Conservation (phyloP, 345 rosid species). For the Eutrema japonicum region DNA sequence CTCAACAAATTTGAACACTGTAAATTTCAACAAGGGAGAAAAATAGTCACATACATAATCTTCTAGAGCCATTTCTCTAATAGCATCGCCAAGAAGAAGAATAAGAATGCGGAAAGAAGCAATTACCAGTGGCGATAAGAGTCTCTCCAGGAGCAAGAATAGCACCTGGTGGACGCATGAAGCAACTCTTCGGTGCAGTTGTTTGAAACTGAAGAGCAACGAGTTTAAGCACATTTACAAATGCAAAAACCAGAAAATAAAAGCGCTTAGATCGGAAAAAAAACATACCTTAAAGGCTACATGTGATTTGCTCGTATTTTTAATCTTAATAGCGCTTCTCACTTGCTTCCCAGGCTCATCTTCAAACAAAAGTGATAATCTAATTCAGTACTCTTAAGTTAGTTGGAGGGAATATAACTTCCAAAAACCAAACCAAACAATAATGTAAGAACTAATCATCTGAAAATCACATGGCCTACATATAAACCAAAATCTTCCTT, state of each 20-base stretch:
- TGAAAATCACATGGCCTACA: conserved; percentile 6
- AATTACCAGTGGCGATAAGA: conserved; percentile 82
- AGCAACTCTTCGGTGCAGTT: conserved; percentile 97
- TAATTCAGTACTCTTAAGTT: conserved; percentile 9
- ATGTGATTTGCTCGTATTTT: conserved; percentile 89
- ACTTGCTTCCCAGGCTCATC: conserved; percentile 99
- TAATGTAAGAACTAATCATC: neutral
- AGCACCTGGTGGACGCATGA: conserved; percentile 99
- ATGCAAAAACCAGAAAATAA: neutral
- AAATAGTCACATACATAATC: conserved; percentile 18
- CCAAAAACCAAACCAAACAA: conserved; percentile 3
- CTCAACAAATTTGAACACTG: conserved; percentile 98
- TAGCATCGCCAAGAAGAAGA: conserved; percentile 12
- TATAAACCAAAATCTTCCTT: conserved; percentile 2
- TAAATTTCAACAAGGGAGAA: neutral
- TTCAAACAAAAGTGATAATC: conserved; percentile 40
- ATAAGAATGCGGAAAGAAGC: neutral
- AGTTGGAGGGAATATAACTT: neutral
- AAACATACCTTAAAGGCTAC: conserved; percentile 86
- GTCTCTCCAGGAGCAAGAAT: conserved; percentile 93
- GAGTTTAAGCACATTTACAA: neutral
- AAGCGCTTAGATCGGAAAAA: neutral
- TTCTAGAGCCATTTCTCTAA: neutral
- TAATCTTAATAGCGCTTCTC: conserved; percentile 90
- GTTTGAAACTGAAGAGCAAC: conserved; percentile 79